Conservation (phyloP, 2,329 filamentous ascomycete genomes). For the Sporothrix brasiliensis region DNA sequence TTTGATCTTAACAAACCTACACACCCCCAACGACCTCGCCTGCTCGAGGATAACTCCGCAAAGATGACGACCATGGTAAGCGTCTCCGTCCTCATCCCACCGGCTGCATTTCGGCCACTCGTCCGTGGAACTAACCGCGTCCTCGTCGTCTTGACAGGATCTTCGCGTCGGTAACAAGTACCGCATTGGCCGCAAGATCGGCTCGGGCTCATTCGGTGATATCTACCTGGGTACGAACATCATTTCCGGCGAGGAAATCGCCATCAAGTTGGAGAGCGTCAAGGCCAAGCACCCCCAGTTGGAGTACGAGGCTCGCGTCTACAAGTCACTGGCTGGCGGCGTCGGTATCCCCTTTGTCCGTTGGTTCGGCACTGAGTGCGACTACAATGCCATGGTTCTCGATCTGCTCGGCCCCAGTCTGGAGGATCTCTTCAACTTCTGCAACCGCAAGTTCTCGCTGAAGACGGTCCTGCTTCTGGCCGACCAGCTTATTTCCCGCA, state of each 20-base stretch:
- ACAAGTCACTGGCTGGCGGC: slow-evolving; percentile 86
- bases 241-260: slow-evolving; percentile 98
- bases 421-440: slow-evolving; percentile 99
- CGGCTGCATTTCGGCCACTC: background rate
- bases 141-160: slow-evolving; percentile 62
- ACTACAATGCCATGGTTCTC: slow-evolving; percentile 99
- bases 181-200: slow-evolving; percentile 98
- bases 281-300: slow-evolving; percentile 99
- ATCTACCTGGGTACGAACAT: slow-evolving; percentile 99
- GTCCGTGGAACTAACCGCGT: background rate
- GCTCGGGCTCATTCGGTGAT: slow-evolving; percentile 95
- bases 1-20: slow-evolving; percentile 17
- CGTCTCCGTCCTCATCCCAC: background rate
- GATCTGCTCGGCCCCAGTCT: slow-evolving; percentile 93
- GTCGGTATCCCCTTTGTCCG: slow-evolving; percentile 98
- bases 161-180: slow-evolving; percentile 99
- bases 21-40: slow-evolving; percentile 32
- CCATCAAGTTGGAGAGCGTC: slow-evolving; percentile 99
- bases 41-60: slow-evolving; percentile 35
- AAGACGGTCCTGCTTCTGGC: slow-evolving; percentile 97
- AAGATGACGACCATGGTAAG: slow-evolving; percentile 51
- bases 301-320: slow-evolving; percentile 97
- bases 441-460: slow-evolving; percentile 98
- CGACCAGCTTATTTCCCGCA: slow-evolving; percentile 97
- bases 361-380: slow-evolving; percentile 99